These are phyloP conservation scores for Candida insectalens DNA, from an alignment of 805 yeast species.

Conservation along the genomic window DNA sequence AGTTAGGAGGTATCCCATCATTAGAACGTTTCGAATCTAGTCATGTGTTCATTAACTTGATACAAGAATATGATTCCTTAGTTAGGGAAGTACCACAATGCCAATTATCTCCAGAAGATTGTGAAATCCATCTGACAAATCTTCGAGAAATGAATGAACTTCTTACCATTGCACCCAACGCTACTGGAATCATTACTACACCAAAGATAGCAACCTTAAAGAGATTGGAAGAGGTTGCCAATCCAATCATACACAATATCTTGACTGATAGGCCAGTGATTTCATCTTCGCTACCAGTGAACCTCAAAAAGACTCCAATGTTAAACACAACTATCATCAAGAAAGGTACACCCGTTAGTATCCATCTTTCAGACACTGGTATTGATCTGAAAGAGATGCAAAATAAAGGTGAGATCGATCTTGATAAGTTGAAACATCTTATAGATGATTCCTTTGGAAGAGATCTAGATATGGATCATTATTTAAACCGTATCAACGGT, in stretches of 20 bases:
- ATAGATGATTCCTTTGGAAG: slow-evolving; percentile 76
- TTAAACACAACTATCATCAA: slow-evolving; percentile 72
- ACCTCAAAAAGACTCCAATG: slow-evolving; percentile 44
- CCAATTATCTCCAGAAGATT: slow-evolving; percentile 31
- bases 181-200: slow-evolving; percentile 81
- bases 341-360: slow-evolving; percentile 56
- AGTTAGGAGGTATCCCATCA: slow-evolving; percentile 86
- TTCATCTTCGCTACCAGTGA: slow-evolving; percentile 82
- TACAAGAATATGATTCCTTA: slow-evolving; percentile 70
- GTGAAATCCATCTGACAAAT: slow-evolving; percentile 56
- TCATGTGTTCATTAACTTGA: slow-evolving; percentile 78
- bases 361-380: slow-evolving; percentile 27
- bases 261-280: slow-evolving; percentile 86
- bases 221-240: slow-evolving; percentile 30
- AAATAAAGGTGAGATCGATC: slow-evolving; percentile 34
- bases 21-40: slow-evolving; percentile 70
- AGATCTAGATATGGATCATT: slow-evolving; percentile 53
- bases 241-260: slow-evolving; percentile 84
- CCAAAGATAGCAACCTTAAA: slow-evolving; percentile 56
- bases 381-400: slow-evolving; percentile 32
- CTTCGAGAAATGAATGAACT: slow-evolving; percentile 54
- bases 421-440: slow-evolving; percentile 45
- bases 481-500: slow-evolving; percentile 54
- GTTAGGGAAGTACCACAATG: slow-evolving; percentile 44
- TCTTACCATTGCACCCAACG: slow-evolving; percentile 37